Evolutionary conservation across 2,329 filamentous ascomycete species (phyloP), one percentile per base, ranked within the genome.

Genomic region (Talaromyces verruculosus): DNA sequence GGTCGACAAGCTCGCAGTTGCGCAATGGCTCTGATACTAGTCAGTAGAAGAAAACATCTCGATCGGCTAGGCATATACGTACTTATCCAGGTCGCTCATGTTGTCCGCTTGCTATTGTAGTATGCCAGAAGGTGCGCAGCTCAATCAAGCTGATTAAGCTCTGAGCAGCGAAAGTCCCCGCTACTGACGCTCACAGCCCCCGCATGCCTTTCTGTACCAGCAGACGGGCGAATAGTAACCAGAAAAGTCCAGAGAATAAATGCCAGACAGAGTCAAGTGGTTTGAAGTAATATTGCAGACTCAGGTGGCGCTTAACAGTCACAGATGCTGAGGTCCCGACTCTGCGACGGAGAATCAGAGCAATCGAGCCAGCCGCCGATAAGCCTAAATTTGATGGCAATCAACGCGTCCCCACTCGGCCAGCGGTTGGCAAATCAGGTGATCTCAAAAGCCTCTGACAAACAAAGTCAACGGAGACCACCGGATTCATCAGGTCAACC

Each of bases 1-100:
- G 94, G 93, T 68, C 93, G 91, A 81, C 95, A 99, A 76, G 93
- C 91, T 83, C 95, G 92, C 76, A 99, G 85, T 80, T 97, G 93
- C 78, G 92, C 91, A 76, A 99, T 99, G 67, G 93, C 93, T 81
- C 94, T 97, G 70, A 25, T 67, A 55, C 63, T 25, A 61, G 19
- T 59, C 19, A 55, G 43, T 69, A 58, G 65, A 39, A 30, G 60
- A 45, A 65, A 51, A 61, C 28, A 64, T 45, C 8, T 28, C 7
- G 5, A 3, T n/a, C 37, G 28, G 5, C 2, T n/a, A 13, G 35
- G 58, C 11, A 53, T 66, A 64, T 39, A 67, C 66, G 71, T 84
- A 96, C 93, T 88, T 91, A 83, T 98, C 95, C 74, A 98, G 87
- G 79, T 98, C 93, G 81, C 93, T 97, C 91, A 97, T 97, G 60